Base-by-base conservation (phyloP, 176 grass and related monocot species). In the Oryza longistaminata region DNA sequence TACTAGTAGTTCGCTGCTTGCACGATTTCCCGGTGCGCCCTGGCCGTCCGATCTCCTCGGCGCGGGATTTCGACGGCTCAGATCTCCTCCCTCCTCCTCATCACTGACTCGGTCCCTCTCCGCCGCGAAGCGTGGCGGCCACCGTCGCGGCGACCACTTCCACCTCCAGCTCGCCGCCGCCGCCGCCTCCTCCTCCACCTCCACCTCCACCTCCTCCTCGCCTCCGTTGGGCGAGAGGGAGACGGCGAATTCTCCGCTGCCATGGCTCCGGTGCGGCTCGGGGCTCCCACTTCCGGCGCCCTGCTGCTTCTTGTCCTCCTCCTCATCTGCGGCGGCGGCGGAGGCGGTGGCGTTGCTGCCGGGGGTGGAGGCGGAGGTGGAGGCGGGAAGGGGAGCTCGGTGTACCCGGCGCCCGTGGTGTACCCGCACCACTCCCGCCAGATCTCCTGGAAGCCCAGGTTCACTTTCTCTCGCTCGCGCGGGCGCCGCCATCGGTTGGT, bases 391-490 rank as follows among this genome's bases (percentile, higher is more conserved):
- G 88, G 88, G 0, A 87, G 55, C 84, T 84, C 80, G 17, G 88
- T 86, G 31, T 90, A 87, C 62, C 77, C 85, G 34, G 64, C 83
- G 29, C 8, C 66, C 42, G 74, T 94, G 19, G 81, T 96, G 8
- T 75, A 94, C 82, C 93, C 93, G 21, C 81, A 87, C 31, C 89
- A 89, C 87, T 92, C 93, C 70, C 88, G 75, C 50, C 91, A 90
- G 90, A 88, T 99, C 86, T 99, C 96, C 19, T 94, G 83, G 81
- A 91, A 92, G 43, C 96, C 96, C 80, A 92, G 96, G 96, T 68
- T 45, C 46, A 17, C 5, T 62, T 48, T 35, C 34, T 3, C 14
- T 73, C 52, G 15, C 43, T 73, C 29, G 43, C 83, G 8, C 42
- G 42, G 9, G 42, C 42, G 29, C 33, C 34, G 34, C 34, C 29